Evolutionary conservation across 2,329 filamentous ascomycete genomes (phyloP), one percentile per base, ranked within the genome.

Genomic region (Aspergillus aculeatinus): DNA sequence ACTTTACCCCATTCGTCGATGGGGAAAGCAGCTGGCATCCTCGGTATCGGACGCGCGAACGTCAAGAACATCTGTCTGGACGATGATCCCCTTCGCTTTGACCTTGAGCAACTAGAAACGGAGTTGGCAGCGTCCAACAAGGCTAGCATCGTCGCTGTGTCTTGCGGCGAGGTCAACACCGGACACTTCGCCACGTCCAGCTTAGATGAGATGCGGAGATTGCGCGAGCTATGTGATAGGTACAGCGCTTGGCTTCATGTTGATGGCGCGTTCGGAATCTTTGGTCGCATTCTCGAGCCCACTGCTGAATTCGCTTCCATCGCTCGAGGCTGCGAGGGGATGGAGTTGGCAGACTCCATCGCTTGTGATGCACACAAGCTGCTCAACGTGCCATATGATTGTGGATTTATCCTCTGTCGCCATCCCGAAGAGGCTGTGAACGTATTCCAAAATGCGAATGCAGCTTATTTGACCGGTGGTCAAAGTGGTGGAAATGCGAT

Each of bases 301-400:
- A 80, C 71, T 10, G 72, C 80, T 1, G 83, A 88, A 58, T 92
- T 90, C 70, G 71, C 73, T 12, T 77, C 61, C 51, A 71, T 86
- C 62, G 86, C 76, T 60, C 76, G 72, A 39, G 81, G 76, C 60
- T 82, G 77, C 1, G 81, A 84, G 4, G 91, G 90, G 0, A 74
- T 97, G 12, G 89, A 96, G 62, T 80, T 96, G 2, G 92, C 90
- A 3, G 92, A 97, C 72, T 96, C 91, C 54, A 92, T 97, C 66
- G 88, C 91, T 0, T 88, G 90, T 2, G 93, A 97, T 69, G 90
- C 85, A 0, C 94, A 98, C 75, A 97, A 97, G 72, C 78, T 96
- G n/a, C 83, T 98, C 62, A 97, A 97, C 67, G 92, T 96, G 50
- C 93, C 94, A 0, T 97, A 97, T 69, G 94, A 97, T 74, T 93